These are phyloP conservation scores for Choiromyces venosus DNA, from an alignment of 495 filamentous ascomycete genomes.

Conservation along the genomic window DNA sequence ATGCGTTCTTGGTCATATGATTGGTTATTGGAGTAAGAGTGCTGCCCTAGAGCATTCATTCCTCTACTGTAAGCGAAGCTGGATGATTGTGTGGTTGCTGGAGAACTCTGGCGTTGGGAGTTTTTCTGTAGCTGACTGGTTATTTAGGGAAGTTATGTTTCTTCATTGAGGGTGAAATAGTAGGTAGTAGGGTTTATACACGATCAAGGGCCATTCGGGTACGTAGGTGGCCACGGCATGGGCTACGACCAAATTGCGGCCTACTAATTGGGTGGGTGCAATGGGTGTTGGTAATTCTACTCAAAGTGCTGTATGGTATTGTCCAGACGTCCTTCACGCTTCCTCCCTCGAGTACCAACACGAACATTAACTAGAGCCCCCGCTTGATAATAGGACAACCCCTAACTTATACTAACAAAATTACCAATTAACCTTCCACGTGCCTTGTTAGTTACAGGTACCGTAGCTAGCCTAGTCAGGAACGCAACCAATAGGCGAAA, in stretches of 20 bases:
- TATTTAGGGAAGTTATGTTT: too few species aligned
- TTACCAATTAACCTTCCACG: not conserved
- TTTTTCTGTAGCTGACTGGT: too few species aligned
- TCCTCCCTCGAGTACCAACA: not conserved
- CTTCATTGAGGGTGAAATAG: not conserved
- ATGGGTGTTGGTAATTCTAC: too few species aligned
- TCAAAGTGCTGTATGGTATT: not conserved
- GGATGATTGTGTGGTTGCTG: not conserved
- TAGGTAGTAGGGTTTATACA: not conserved
- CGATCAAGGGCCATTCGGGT: too few species aligned
- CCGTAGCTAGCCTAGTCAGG: not conserved
- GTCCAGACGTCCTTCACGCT: slow-evolving; percentile 8
- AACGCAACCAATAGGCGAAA: not conserved
- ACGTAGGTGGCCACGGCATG: too few species aligned
- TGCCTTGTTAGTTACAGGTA: not conserved
- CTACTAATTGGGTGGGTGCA: too few species aligned
- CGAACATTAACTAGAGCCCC: not conserved
- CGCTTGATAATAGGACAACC: not conserved
- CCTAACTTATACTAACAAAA: not conserved
- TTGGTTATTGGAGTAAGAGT: not conserved
- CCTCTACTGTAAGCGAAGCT: not conserved
- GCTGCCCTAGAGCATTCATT: not conserved
- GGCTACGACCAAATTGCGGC: too few species aligned
- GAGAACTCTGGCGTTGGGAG: not conserved
- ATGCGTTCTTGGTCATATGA: not conserved